phyloP scores from a whole-genome alignment of 1,284 basidiomycete species.

The Irpex rosettiformis region DNA sequence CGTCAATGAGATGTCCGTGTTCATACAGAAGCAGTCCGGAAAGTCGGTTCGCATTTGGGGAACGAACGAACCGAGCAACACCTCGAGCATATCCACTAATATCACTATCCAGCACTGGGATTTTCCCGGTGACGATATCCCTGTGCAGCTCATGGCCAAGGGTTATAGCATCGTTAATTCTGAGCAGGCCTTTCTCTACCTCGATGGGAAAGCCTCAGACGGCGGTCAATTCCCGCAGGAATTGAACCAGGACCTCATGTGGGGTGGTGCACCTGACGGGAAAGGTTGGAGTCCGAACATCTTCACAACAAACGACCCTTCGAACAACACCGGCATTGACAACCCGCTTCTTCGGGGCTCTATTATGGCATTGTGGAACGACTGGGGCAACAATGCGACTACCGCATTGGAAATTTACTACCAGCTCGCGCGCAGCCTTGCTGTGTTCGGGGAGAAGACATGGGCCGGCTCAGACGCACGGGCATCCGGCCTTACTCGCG shows the following conservation, averaged over 20 bases:
- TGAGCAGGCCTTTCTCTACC: slow-evolving; percentile 28
- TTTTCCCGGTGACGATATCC: slow-evolving; percentile 28
- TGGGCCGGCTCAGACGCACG: slow-evolving; percentile 22
- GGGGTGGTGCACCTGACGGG: slow-evolving; percentile 23
- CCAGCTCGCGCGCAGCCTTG: slow-evolving; percentile 22
- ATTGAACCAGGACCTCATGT: slow-evolving; percentile 26
- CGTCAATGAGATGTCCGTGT: slow-evolving; percentile 26
- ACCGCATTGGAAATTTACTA: slow-evolving; percentile 25
- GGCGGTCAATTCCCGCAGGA: slow-evolving; percentile 21
- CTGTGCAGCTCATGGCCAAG: slow-evolving; percentile 25
- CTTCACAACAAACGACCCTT: slow-evolving; percentile 20
- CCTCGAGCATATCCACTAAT: slow-evolving; percentile 24
- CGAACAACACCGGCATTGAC: slow-evolving; percentile 21
- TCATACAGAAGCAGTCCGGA: slow-evolving; percentile 8
- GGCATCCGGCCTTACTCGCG: slow-evolving; percentile 22
- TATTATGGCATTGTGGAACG: slow-evolving; percentile 27
- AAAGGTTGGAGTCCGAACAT: slow-evolving; percentile 25
- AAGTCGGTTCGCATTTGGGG: slow-evolving; percentile 30
- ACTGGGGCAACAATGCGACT: slow-evolving; percentile 24
- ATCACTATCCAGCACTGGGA: slow-evolving; percentile 35
- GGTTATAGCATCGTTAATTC: slow-evolving; percentile 26
- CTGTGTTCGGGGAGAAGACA: slow-evolving; percentile 20
- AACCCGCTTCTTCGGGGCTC: slow-evolving; percentile 21
- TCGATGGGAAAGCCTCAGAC: slow-evolving; percentile 30
- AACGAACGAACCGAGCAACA: slow-evolving; percentile 28